Conservation (phyloP, 192 early-diverging fungal species). For the Oehlia diaphana region DNA sequence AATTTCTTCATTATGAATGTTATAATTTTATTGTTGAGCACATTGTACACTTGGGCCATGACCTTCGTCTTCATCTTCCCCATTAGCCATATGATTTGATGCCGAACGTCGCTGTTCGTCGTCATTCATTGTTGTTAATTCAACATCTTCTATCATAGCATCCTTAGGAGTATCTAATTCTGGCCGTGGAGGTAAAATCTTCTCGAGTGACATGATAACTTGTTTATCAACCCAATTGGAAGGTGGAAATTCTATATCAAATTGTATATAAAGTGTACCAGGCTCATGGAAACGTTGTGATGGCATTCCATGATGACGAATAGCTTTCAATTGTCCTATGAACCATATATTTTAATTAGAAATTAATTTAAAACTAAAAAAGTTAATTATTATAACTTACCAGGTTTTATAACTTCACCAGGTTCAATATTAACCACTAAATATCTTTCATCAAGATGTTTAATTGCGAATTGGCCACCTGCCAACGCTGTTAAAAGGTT, state of each 20-base stretch:
- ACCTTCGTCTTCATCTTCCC: constrained; percentile 68
- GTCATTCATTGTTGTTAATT: constrained; percentile 69
- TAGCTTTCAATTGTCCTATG: constrained; percentile 4
- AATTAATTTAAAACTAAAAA: too few species aligned
- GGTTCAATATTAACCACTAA: constrained; percentile 88
- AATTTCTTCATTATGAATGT: too few species aligned
- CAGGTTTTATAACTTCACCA: constrained; percentile 94
- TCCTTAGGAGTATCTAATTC: constrained; percentile 45
- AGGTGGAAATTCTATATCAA: constrained; percentile 90
- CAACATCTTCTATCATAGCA: constrained; percentile 79
- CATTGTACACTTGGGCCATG: constrained; percentile 87
- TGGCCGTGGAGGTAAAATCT: constrained; percentile 75
- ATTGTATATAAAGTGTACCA: constrained; percentile 93
- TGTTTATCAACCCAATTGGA: constrained; percentile 76
- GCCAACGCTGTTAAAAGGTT: constrained; percentile 94
- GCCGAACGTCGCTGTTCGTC: constrained; percentile 66
- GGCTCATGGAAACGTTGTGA: constrained; percentile 82
- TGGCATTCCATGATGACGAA: constrained; percentile 88
- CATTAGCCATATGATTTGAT: constrained; percentile 56
- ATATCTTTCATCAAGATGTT: constrained; percentile 91
- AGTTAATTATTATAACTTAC: constrained; percentile 17
- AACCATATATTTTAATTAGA: too few species aligned
- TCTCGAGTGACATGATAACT: constrained; percentile 74
- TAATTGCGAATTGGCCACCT: constrained; percentile 89
- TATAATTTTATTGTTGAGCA: constrained; percentile 82